Conservation (phyloP, 352 stramenopile species). For the Phytophthora chlamydospora region DNA sequence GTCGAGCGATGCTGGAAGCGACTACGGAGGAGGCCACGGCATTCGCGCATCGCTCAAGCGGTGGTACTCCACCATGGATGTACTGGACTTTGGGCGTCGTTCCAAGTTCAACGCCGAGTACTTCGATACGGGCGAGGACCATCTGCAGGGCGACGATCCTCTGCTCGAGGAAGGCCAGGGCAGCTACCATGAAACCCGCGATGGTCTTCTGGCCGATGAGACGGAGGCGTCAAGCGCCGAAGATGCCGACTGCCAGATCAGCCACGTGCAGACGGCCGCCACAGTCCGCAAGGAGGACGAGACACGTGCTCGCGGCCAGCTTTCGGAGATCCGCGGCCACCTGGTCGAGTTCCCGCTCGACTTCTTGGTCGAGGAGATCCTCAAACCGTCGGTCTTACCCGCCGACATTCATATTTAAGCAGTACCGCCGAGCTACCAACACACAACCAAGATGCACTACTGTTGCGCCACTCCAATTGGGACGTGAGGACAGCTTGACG, state of each 20-base stretch:
- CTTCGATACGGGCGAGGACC: slow-evolving; percentile 66
- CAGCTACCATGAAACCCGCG: slow-evolving; percentile 46
- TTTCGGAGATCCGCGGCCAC: slow-evolving; percentile 85
- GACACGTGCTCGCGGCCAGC: slow-evolving; percentile 65
- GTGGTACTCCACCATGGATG: slow-evolving; percentile 77
- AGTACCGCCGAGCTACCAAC: neutral
- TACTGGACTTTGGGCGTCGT: slow-evolving; percentile 71
- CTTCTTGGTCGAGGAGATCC: slow-evolving; percentile 84
- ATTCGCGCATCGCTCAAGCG: slow-evolving; percentile 71
- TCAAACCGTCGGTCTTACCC: slow-evolving; percentile 84
- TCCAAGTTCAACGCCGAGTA: slow-evolving; percentile 84
- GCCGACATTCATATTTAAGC: slow-evolving; percentile 88
- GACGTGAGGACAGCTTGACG: neutral
- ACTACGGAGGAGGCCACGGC: slow-evolving; percentile 53
- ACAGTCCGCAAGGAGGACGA: slow-evolving; percentile 84
- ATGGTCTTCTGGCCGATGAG: slow-evolving; percentile 40
- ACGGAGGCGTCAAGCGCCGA: slow-evolving; percentile 33
- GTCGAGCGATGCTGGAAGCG: slow-evolving; percentile 49
- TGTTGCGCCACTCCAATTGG: neutral
- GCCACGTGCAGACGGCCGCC: slow-evolving; percentile 82
- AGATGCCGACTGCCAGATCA: slow-evolving; percentile 79
- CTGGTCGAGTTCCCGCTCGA: slow-evolving; percentile 87
- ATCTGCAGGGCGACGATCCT: slow-evolving; percentile 59
- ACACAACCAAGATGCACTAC: slow-evolving; percentile 11
- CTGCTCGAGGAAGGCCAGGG: slow-evolving; percentile 59